A percentile compares a stretch with the other conserved stretches of the same genome.
Conservation (phyloP, 148 eudicot species). For the Fagopyrum esculentum region DNA sequence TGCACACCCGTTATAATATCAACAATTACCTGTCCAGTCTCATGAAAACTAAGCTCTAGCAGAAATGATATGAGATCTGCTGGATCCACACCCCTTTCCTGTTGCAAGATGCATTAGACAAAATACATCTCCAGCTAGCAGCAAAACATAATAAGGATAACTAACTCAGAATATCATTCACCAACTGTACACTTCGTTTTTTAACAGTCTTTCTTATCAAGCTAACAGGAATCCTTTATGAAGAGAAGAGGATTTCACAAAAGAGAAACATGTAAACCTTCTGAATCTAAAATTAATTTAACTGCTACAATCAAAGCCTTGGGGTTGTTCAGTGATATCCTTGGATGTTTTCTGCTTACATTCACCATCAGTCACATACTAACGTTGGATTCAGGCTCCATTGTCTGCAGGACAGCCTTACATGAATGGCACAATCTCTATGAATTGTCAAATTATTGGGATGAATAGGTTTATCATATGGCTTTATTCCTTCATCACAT, state of each 20-base stretch:
- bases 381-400: background rate
- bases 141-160: slow-evolving; percentile 7
- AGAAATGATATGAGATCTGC: slow-evolving; percentile 81
- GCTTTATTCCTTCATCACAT: too few species aligned
- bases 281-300: background rate
- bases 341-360: background rate
- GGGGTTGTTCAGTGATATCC: background rate
- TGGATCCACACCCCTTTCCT: slow-evolving; percentile 87
- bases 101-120: slow-evolving; percentile 22
- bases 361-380: background rate
- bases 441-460: background rate
- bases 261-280: background rate
- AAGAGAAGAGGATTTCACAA: background rate
- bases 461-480: background rate
- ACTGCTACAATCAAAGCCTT: background rate
- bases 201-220: background rate
- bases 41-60: slow-evolving; percentile 96
- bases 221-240: background rate
- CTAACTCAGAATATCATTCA: background rate
- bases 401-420: too few species aligned
- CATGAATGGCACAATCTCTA: background rate
- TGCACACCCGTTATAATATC: background rate
- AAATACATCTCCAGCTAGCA: background rate
- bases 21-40: slow-evolving; percentile 73
- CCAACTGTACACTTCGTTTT: background rate